Percentiles rank a stretch among this genome's conserved stretches.
These are phyloP conservation scores for Ophiostoma pallidulum DNA, from an alignment of 2,329 filamentous ascomycete species.

Conservation along the genomic window DNA sequence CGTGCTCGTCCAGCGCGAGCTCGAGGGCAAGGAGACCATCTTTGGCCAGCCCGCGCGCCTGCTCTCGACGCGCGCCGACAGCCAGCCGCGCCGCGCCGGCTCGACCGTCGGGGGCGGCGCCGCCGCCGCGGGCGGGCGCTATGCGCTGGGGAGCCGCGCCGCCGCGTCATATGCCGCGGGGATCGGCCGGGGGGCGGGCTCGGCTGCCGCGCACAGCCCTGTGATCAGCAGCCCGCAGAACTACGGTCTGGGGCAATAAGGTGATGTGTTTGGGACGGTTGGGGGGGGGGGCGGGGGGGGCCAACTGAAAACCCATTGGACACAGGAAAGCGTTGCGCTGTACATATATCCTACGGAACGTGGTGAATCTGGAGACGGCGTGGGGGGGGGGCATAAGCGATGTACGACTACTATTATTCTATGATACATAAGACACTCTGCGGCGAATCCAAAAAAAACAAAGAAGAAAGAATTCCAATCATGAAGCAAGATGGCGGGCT, in stretches of 20 bases:
- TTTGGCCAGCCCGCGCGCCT: constrained; percentile 23
- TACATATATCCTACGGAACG: constrained; percentile 8
- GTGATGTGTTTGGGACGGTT: too few species aligned
- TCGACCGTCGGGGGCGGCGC: too few species aligned
- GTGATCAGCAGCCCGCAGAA: constrained; percentile 27
- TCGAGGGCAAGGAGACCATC: constrained; percentile 25
- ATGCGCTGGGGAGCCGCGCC: neutral
- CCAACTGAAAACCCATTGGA: constrained; percentile 11
- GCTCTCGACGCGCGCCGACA: constrained; percentile 19
- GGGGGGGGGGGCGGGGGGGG: too few species aligned
- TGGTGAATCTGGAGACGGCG: too few species aligned
- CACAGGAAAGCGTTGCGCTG: neutral
- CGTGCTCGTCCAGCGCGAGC: constrained; percentile 38
- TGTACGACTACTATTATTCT: neutral
- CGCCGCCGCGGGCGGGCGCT: neutral
- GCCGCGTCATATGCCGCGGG: too few species aligned
- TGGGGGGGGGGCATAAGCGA: too few species aligned
- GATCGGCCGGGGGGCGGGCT: too few species aligned
- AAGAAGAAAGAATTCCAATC: too few species aligned
- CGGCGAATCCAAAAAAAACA: too few species aligned
- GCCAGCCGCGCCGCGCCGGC: neutral
- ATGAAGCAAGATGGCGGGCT: too few species aligned
- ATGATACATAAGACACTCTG: too few species aligned
- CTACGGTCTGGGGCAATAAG: constrained; percentile 27
- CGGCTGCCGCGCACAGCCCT: too few species aligned